These are phyloP conservation scores for Metschnikowia lunata DNA, from an alignment of 805 yeast genomes.

Conservation along the genomic window DNA sequence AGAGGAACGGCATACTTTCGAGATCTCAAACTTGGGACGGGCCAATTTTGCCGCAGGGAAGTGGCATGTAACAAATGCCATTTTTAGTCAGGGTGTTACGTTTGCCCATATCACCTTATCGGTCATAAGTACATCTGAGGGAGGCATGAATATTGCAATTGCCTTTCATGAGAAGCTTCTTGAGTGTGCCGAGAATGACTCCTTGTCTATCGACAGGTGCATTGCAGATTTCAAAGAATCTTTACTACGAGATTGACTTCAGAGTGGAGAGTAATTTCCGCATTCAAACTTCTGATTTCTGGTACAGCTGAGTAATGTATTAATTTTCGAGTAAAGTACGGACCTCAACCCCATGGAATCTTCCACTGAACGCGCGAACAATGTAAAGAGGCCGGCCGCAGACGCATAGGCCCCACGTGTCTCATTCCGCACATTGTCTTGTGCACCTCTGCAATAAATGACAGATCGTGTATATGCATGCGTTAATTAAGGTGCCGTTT, in stretches of 20 bases:
- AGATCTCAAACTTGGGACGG: slow-evolving; percentile 15
- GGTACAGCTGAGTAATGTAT: too few species aligned
- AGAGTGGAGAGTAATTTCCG: neutral
- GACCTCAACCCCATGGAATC: too few species aligned
- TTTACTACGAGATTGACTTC: neutral
- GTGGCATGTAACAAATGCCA: slow-evolving; percentile 8
- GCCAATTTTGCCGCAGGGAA: slow-evolving; percentile 1
- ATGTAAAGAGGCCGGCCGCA: too few species aligned
- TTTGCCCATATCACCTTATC: slow-evolving; percentile 10
- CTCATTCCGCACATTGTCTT: slow-evolving; percentile 2
- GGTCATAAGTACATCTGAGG: slow-evolving; percentile 10
- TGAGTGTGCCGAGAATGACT: neutral
- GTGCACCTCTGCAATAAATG: slow-evolving; percentile 1
- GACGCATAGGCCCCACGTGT: slow-evolving; percentile 9
- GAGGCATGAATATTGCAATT: slow-evolving; percentile 12
- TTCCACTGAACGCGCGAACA: too few species aligned
- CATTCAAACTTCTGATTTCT: neutral
- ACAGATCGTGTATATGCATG: too few species aligned
- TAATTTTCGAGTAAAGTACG: too few species aligned
- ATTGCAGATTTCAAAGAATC: neutral
- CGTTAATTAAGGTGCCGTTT: too few species aligned
- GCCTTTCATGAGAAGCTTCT: slow-evolving; percentile 9
- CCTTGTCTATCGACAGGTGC: slow-evolving; percentile 2
- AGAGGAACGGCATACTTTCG: slow-evolving; percentile 9
- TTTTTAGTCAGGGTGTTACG: slow-evolving; percentile 14